Base-by-base conservation (phyloP, 2,329 filamentous ascomycete species). In the Colletotrichum euphorbiae region DNA sequence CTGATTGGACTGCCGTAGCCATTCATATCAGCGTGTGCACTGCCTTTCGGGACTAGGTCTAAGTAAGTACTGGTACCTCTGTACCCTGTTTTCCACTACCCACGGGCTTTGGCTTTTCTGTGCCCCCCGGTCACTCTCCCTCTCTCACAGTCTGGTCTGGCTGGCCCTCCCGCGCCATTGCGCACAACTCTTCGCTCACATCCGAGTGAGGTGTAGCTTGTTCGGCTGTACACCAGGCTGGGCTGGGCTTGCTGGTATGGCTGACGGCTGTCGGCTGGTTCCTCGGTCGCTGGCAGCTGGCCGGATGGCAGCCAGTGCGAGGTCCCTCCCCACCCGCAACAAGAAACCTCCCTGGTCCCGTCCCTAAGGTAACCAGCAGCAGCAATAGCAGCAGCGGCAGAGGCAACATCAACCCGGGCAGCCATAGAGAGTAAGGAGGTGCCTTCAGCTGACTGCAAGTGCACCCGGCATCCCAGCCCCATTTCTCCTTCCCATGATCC, bases 21-120 rank as follows among this genome's bases (percentile, higher is more conserved):
- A 71, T 64, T 69, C 70, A 71, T 65, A 70, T 71, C 70, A 70
- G 52, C 24, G 63, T 59, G 56, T 31, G 64, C 70, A 70, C 70
- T 46, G 68, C 68, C 52, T 65, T 70, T 71, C 61, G 52, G 64
- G 68, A 45, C 42, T 70, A 70, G 68, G 61, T 50, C 24, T 61
- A 65, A n/a, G 64, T 58, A 71, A 71, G 70, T 71, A 70, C 67
- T 28, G 69, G 69, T 70, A 71, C 62, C 64, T 67, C 40, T 19
- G 59, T 68, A 67, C 67, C 67, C 52, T 65, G 42, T 50, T 56
- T 67, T 69, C 62, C 60, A 33, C 28, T 46, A 58, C 60, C 43
- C 65, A 58, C 65, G 60, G 60, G 60, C 65, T 68, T 64, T 68
- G 65, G 65, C 65, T 68, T 64, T 38, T 38, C 36, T 64, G 50